Conservation (phyloP, 305 asterid species). For the Solanum hybrid region DNA sequence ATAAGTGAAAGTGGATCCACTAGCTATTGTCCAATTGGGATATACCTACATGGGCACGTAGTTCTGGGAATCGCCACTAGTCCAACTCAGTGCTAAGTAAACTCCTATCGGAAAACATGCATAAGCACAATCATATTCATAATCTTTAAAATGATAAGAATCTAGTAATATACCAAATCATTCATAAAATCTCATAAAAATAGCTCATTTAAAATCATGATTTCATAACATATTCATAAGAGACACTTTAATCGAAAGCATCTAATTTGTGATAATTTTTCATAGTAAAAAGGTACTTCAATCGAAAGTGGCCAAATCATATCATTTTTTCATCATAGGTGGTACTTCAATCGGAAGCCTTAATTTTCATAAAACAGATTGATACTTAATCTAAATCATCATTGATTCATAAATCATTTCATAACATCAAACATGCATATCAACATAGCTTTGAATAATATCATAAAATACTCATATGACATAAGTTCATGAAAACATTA, state of each 20-base stretch:
- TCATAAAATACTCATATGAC: neutral
- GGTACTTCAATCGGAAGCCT: neutral
- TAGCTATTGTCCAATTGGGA: neutral
- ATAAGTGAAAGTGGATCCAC: neutral
- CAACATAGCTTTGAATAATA: neutral
- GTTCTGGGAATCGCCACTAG: neutral
- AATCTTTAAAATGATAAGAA: neutral
- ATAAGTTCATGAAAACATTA: neutral
- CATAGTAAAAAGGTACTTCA: neutral
- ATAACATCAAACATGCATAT: neutral
- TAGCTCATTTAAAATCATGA: neutral
- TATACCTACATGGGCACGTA: neutral
- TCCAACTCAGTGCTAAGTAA: neutral
- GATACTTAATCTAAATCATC: neutral
- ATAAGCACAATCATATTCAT: neutral
- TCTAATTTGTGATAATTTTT: fast-evolving
- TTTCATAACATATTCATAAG: neutral
- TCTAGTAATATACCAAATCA: too few relatives aligned
- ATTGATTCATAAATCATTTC: neutral
- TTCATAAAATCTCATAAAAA: neutral
- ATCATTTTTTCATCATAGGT: neutral
- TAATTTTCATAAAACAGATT: too few relatives aligned
- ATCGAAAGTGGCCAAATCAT: neutral
- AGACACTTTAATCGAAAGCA: neutral
- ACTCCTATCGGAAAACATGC: neutral